Base-by-base conservation (phyloP, 1,284 basidiomycete species). In the Vanrija sp. region DNA sequence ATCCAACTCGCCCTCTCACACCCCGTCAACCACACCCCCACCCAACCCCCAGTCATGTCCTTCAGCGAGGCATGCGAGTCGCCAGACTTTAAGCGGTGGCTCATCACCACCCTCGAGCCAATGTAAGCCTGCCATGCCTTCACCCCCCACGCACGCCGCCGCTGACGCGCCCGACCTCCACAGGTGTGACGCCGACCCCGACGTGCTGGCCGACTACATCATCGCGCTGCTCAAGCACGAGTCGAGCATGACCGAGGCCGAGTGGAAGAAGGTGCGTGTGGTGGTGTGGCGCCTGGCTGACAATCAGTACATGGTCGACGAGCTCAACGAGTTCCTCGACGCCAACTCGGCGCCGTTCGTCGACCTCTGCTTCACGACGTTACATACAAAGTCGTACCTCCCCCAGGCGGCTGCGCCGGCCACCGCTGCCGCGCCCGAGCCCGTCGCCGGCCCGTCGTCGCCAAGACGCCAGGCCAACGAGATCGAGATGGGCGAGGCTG, bases 141-240 rank as follows among this genome's bases (percentile, higher is more conserved):
- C 21, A 5, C 23, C 19, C 43, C 19, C 43, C 6, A 5, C 5
- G 5, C 23, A 14, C 16, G 1, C 16, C 5, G 12, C 18, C 29
- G 34, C 15, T 14, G 10, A 26, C 52, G 48, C 21, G 21, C 21
- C 21, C 21, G 29, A 56, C 40, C 21, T n/a, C n/a, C 54, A 25
- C 69, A 96, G 92, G 80, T 96, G 91, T 72, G 94, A 98, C 75
- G 94, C 94, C 51, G 94, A 97, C 73, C 93, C 94, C 23, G 86
- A 87, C 34, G 91, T 94, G 19, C 84, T 98, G 49, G 87, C 91
- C 14, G 92, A 97, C 73, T 98, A 97, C 73, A 88, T 97, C 64
- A 83, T 96, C 48, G 94, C 94, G n/a, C 80, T 98, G 51, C 80
- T 97, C 55, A 92, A 92, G 72, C 91, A 95, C 75, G 90, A 91